Base-by-base conservation (phyloP, 345 rosid species). In the Dipteronia sinensis region DNA sequence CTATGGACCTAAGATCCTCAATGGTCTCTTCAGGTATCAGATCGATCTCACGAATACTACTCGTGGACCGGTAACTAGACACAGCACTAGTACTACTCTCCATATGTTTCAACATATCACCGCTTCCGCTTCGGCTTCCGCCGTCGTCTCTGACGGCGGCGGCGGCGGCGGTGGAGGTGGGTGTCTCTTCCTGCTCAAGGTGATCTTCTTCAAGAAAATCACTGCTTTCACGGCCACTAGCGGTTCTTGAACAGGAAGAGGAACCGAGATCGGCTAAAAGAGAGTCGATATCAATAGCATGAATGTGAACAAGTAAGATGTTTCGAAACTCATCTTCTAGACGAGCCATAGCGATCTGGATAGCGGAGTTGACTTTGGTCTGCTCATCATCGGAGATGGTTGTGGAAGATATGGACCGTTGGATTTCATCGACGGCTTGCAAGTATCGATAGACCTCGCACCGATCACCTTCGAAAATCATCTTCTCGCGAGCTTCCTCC, bases 321-420 rank as follows among this genome's bases (percentile, higher is more conserved):
- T 82, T 90, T 38, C 97, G 87, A 67, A 96, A 96, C 95, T 96
- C 99, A 78, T 96, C 99, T 74, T 93, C 98, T 1, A 96, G 93
- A 7, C 99, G 86, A 46, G 98, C 98, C 99, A 96, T 96, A 67
- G 99, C 97, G 92, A 96, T 93, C 93, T 93, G 98, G 77, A 93
- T 85, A 12, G 91, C 76, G 4, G 90, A 85, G 83, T 82, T 87
- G 81, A 87, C 94, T 80, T 89, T 86, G 10, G 76, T 67, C n/a
- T 81, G 79, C 29, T 76, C 77, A 22, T 78, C 82, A 17, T 76
- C 87, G 62, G 92, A 83, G 76, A 92, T 81, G 0, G 85, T 84
- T 1, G 87, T 80, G 31, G 81, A 78, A 1, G 93, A 86, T 68
- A 89, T 69, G 29, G 90, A 82, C 27, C 85, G 82, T 73, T 92